Base-by-base conservation (phyloP, 2,329 filamentous ascomycete species). In the Fusarium tricinctum region DNA sequence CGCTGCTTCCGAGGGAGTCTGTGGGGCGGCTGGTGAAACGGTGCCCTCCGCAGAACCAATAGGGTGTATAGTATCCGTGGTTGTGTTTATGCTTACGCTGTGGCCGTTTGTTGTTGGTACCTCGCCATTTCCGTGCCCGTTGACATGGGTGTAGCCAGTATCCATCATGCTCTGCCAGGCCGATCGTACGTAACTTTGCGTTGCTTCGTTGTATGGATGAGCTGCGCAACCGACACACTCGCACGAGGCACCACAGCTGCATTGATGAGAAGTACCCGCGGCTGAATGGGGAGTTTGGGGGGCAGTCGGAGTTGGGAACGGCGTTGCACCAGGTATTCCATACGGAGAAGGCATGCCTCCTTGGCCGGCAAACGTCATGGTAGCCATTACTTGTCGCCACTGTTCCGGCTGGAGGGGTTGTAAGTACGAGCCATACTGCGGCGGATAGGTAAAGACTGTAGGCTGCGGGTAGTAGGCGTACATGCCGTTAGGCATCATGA, bases 201-300 rank as follows among this genome's bases (percentile, higher is more conserved):
- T 91, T 22, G 88, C 86, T 9, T 87, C 82, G 69, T 92, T 92
- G 73, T 89, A 90, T 14, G 90, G 88, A 74, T 92, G 89, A 4
- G 86, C 87, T 7, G 88, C 83, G 74, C 90, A 92, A 13, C 89
- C 90, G 35, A 92, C 80, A 73, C 90, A 92, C 68, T 89, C 84
- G 68, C 90, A 92, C 28, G 81, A 81, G 54, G 89, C 86, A 20
- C 90, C 90, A 73, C 90, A 92, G 47, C 82, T 81, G 71, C 90
- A 92, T 54, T 77, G 80, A 45, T 80, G 80, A 53, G 75, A 79
- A 20, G 77, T 81, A 68, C 77, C 79, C 5, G 70, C 58, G 5
- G 70, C 59, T 8, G 68, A 49, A 50, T 73, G 55, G 43, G 61
- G 44, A 60, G 70, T 52, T 51, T 73, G 53, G 38, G 60, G 39